Evolutionary conservation across 768 basidiomycete species (phyloP), one percentile per base, ranked within the genome.

Genomic region (Kwoniella newhampshirensis): DNA sequence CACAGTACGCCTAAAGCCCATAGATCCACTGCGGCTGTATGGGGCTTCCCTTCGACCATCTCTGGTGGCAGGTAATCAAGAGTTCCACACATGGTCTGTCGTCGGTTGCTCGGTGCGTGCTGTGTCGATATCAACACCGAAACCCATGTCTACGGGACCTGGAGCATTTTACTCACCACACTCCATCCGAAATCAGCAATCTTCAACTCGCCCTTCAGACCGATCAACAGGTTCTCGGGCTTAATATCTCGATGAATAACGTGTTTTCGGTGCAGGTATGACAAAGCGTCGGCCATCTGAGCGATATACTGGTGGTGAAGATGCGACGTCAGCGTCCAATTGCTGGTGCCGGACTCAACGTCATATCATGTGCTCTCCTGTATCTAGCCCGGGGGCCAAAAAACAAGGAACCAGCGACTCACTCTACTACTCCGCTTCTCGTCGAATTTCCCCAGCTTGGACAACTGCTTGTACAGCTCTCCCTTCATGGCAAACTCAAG

Each of bases 211-310:
- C 94, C 94, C 66, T 92, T 91, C 68, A 98, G 35, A 7, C 73
- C 74, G 12, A 98, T 80, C 28, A 99, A 82, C 46, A 99, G 78
- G 75, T 99, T 99, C 79, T 99, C 94, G 0, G 96, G 96, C 77
- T 99, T 99, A 79, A 99, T 99, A 70, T 99, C 96, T 28, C 96
- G 85, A 76, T 99, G 96, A 48, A 98, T 99, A 70, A 99, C 92
- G 71, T 98, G 93, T 73, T 98, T 99, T 50, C 81, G 79, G 73
- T 99, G 96, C 17, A 98, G 82, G 74, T 99, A 99, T 11, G 80
- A 80, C 42, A 99, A 79, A 2, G 94, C 96, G 76, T 98, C 94
- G 9, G 93, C 88, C 94, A 99, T 97, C 74, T 98, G 96, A 71
- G 91, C 88, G 66, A 97, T 87, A 75, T 99, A 99, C 75, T 91